phyloP scores from a whole-genome alignment of 805 yeast genomes.

The Wickerhamiella spandovensis region DNA sequence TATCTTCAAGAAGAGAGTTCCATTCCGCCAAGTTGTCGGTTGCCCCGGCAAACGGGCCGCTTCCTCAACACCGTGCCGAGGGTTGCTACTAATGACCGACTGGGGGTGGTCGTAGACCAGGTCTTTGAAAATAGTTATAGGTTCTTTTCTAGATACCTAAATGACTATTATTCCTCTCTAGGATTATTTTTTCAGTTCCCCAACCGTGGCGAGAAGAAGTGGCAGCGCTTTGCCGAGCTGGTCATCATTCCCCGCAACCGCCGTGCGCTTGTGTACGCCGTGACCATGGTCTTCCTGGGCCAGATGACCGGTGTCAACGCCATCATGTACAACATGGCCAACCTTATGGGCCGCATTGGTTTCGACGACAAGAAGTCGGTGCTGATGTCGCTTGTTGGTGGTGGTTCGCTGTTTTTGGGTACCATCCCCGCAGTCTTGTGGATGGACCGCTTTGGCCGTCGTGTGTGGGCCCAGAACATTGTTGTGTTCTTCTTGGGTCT shows the following conservation, averaged over 20 bases:
- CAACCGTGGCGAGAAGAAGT: conserved; percentile 22
- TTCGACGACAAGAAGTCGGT: conserved; percentile 39
- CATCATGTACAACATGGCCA: conserved; percentile 51
- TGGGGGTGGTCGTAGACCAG: too few species aligned
- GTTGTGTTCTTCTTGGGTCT: conserved; percentile 47
- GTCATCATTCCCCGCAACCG: conserved; percentile 44
- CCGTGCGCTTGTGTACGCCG: conserved; percentile 45
- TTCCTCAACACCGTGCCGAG: neutral
- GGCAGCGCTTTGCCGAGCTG: conserved; percentile 37
- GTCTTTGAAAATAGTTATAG: too few species aligned
- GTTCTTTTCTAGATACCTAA: too few species aligned
- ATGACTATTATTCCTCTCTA: too few species aligned
- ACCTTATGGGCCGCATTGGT: conserved; percentile 42
- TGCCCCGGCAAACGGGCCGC: neutral
- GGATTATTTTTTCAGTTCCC: neutral
- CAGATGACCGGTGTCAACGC: conserved; percentile 61
- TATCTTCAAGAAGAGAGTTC: too few species aligned
- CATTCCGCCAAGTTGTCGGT: neutral
- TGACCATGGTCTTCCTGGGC: conserved; percentile 31
- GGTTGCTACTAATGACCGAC: too few species aligned
- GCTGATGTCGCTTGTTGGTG: conserved; percentile 58
- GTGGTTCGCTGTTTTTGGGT: conserved; percentile 48
- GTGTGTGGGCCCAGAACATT: conserved; percentile 48
- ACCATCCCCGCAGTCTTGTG: conserved; percentile 51
- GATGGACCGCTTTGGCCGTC: conserved; percentile 29